Percentiles rank a stretch among this genome's conserved stretches.
Conservation (phyloP, 257 asterid species). For the Solanum raphanifolium region DNA sequence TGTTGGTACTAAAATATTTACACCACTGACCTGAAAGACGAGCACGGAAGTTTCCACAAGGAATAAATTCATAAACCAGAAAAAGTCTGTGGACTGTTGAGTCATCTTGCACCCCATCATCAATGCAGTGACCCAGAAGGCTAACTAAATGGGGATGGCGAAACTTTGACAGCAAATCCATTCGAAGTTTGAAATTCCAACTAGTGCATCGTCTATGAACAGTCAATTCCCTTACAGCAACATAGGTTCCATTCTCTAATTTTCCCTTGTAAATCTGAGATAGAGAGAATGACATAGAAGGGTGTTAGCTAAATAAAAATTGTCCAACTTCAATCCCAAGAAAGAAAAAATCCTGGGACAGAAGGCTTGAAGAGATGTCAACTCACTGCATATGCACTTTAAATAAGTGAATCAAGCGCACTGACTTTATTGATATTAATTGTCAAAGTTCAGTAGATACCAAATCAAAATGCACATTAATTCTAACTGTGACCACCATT, state of each 20-base stretch:
- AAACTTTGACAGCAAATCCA: constrained; percentile 60
- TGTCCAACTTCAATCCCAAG: not conserved
- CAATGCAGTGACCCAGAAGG: constrained; percentile 67
- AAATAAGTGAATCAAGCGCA: not conserved
- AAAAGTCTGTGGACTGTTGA: constrained; percentile 32
- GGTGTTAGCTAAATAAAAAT: not conserved
- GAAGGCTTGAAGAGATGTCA: not conserved
- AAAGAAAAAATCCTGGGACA: not conserved
- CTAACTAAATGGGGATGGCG: constrained; percentile 54
- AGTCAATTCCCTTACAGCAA: constrained; percentile 45
- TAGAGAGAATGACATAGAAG: not conserved
- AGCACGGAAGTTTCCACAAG: constrained; percentile 41
- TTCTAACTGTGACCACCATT: not conserved
- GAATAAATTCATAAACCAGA: constrained; percentile 46
- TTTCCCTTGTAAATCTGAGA: constrained; percentile 59
- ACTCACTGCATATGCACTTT: not conserved
- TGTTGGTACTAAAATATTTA: not conserved
- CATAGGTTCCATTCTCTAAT: constrained; percentile 31
- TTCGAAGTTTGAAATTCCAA: constrained; percentile 57
- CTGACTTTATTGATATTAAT: not conserved
- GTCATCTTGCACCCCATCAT: constrained; percentile 25
- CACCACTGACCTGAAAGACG: constrained; percentile 50
- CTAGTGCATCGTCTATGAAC: constrained; percentile 42
- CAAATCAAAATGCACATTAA: not conserved
- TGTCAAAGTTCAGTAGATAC: not conserved